These are phyloP conservation scores for Cercospora sp. DNA, from an alignment of 2,329 filamentous ascomycete species.

Conservation along the genomic window DNA sequence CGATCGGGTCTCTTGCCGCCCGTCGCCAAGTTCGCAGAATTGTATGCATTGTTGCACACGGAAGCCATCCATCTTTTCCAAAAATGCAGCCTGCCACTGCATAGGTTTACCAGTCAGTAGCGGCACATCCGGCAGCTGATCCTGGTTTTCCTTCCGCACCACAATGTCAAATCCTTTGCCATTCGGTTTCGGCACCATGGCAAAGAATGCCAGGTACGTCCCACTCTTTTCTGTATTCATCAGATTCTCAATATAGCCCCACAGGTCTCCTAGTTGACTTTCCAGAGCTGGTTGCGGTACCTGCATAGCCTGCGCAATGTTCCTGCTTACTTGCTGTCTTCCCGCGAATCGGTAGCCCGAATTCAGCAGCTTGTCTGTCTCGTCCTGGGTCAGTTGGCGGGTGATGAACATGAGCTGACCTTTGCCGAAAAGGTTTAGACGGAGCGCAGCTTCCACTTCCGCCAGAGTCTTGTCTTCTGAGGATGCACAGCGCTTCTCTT, in stretches of 20 bases:
- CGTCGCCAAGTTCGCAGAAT: conserved; percentile 27
- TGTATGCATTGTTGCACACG: conserved; percentile 24
- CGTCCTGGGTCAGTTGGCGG: conserved; percentile 60
- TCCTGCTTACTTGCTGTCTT: conserved; percentile 65
- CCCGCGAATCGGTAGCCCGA: conserved; percentile 77
- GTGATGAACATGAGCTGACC: conserved; percentile 82
- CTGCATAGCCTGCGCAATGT: conserved; percentile 72
- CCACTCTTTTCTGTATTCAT: conserved; percentile 42
- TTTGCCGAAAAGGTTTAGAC: conserved; percentile 56
- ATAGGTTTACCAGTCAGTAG: conserved; percentile 37
- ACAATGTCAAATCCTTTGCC: conserved; percentile 46
- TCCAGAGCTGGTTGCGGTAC: conserved; percentile 65
- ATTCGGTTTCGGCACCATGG: conserved; percentile 37
- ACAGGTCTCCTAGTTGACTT: conserved; percentile 63
- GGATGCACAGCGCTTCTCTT: conserved; percentile 17
- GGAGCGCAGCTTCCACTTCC: conserved; percentile 45
- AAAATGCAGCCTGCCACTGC: conserved; percentile 37
- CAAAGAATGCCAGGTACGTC: conserved; percentile 43
- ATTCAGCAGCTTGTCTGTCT: conserved; percentile 65
- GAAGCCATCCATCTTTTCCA: conserved; percentile 40
- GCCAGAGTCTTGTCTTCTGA: conserved; percentile 18
- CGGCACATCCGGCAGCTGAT: conserved; percentile 49
- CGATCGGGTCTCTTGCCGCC: conserved; percentile 11
- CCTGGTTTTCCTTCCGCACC: conserved; percentile 43
- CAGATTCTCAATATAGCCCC: conserved; percentile 54